Conservation (phyloP, 495 filamentous ascomycete species). For the Hypoxylon intermedium region DNA sequence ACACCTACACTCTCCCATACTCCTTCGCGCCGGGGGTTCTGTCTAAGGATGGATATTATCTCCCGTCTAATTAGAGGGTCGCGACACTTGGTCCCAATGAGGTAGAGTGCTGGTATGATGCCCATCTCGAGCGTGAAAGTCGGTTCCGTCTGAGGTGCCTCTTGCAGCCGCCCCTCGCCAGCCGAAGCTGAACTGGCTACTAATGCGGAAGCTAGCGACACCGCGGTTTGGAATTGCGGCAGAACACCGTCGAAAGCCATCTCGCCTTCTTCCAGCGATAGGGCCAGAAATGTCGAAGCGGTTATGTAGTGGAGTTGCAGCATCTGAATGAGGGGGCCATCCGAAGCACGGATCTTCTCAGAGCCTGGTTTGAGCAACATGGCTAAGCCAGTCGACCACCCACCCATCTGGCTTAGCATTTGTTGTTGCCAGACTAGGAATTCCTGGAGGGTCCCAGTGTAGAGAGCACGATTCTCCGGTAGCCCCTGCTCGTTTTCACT, state of each 20-base stretch:
- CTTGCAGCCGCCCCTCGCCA: constrained; percentile 1
- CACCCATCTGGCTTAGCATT: constrained; percentile 16
- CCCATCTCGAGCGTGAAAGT: constrained; percentile 32
- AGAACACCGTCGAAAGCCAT: constrained; percentile 28
- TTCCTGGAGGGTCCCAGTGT: not conserved
- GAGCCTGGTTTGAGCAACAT: constrained; percentile 12
- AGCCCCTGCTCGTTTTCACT: not conserved
- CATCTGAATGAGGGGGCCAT: constrained; percentile 9
- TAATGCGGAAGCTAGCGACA: constrained; percentile 5
- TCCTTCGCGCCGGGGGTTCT: constrained; percentile 41
- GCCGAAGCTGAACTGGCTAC: not conserved
- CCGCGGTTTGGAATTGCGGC: constrained; percentile 16
- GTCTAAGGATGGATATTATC: constrained; percentile 37
- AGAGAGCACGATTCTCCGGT: not conserved
- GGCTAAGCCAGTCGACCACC: constrained; percentile 22
- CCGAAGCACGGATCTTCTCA: not conserved
- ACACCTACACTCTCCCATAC: constrained; percentile 44
- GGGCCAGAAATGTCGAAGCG: constrained; percentile 38
- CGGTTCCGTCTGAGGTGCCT: constrained; percentile 15
- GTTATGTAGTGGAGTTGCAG: constrained; percentile 41
- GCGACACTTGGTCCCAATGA: constrained; percentile 45
- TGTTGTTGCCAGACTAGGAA: constrained; percentile 7
- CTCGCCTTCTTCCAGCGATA: constrained; percentile 22
- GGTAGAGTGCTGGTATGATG: constrained; percentile 37
- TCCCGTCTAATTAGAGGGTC: constrained; percentile 40